Conservation (phyloP, 768 basidiomycete genomes). For the Paxillus involutus region DNA sequence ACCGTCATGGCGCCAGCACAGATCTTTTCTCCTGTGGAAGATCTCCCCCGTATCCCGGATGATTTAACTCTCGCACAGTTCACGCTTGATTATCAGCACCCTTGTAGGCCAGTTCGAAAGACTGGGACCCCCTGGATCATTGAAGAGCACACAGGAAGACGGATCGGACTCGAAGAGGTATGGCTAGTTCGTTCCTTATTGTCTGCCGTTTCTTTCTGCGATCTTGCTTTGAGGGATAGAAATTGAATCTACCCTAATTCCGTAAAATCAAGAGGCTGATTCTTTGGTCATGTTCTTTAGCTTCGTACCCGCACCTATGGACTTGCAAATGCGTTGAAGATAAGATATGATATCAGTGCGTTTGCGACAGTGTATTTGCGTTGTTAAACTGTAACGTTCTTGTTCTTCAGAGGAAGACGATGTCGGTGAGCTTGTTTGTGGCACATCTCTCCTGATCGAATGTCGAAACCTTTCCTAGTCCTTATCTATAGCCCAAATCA, state of each 20-base stretch:
- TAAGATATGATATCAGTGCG: constrained; percentile 32
- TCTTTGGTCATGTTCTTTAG: constrained; percentile 7
- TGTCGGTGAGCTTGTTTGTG: constrained; percentile 24
- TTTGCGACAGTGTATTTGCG: not conserved
- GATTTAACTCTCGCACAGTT: constrained; percentile 30
- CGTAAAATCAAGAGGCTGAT: not conserved
- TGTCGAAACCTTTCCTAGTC: constrained; percentile 34
- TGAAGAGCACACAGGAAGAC: constrained; percentile 33
- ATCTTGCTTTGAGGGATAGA: not conserved
- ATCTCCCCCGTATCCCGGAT: constrained; percentile 26
- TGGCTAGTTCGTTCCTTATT: not conserved
- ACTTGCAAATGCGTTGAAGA: constrained; percentile 29
- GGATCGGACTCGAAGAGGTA: constrained; percentile 31
- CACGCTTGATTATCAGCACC: constrained; percentile 27
- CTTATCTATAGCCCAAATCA: constrained; percentile 63
- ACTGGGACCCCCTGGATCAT: constrained; percentile 30
- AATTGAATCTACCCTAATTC: not conserved
- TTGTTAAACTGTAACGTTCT: not conserved
- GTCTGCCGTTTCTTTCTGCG: not conserved
- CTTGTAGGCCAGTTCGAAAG: constrained; percentile 16
- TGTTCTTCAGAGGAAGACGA: constrained; percentile 26
- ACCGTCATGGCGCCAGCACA: constrained; percentile 14
- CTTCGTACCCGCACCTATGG: constrained; percentile 29
- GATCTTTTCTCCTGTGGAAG: constrained; percentile 8
- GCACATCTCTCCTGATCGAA: not conserved